phyloP scores from a whole-genome alignment of 768 basidiomycete genomes.

The Macrolepiota fuliginosa region DNA sequence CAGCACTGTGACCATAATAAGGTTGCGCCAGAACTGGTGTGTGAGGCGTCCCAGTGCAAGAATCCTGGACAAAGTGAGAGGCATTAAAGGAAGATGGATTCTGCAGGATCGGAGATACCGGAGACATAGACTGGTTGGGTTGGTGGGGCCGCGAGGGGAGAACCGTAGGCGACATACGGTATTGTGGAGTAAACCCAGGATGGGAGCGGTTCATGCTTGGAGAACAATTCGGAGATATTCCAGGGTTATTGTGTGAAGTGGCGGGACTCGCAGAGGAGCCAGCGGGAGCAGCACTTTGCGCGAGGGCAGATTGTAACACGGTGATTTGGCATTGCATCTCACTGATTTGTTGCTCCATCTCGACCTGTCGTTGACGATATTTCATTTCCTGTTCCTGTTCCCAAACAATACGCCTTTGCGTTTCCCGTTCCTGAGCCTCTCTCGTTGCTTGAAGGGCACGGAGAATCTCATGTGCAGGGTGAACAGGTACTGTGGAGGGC shows the following conservation, averaged over 20 bases:
- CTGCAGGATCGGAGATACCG: slow-evolving; percentile 24
- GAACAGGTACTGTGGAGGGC: slow-evolving; percentile 19
- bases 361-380: slow-evolving; percentile 5
- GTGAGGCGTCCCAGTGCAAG: slow-evolving; percentile 27
- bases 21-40: slow-evolving; percentile 7
- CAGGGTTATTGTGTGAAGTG: background rate
- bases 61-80: slow-evolving; percentile 35
- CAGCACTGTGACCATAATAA: background rate
- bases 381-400: slow-evolving; percentile 61
- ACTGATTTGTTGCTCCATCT: slow-evolving; percentile 11
- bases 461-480: slow-evolving; percentile 58
- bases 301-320: slow-evolving; percentile 12
- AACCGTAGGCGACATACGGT: slow-evolving; percentile 27
- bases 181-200: slow-evolving; percentile 26
- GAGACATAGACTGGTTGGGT: slow-evolving; percentile 32
- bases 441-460: slow-evolving; percentile 55
- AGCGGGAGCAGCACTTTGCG: background rate
- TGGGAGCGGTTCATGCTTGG: slow-evolving; percentile 10
- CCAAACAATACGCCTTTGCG: slow-evolving; percentile 59
- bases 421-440: slow-evolving; percentile 61
- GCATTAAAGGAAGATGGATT: slow-evolving; percentile 26
- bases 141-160: slow-evolving; percentile 21
- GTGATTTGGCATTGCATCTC: slow-evolving; percentile 20
- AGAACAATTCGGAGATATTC: slow-evolving; percentile 9
- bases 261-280: slow-evolving; percentile 4